Conservation (phyloP, 2,329 filamentous ascomycete genomes). For the Ramichloridium luteum region DNA sequence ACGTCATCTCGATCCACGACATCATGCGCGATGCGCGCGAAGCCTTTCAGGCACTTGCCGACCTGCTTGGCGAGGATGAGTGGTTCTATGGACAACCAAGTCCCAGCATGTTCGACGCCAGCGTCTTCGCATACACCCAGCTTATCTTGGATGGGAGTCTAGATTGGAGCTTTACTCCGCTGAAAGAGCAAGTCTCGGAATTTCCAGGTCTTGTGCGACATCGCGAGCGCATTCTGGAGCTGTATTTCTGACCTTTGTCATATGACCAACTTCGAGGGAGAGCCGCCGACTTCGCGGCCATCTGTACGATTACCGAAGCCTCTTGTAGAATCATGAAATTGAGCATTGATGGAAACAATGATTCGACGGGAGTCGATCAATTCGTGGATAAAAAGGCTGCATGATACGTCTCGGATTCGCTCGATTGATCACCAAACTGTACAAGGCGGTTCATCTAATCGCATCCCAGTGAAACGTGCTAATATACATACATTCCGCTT, state of each 20-base stretch:
- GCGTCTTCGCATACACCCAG: conserved; percentile 81
- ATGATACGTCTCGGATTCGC: too few species aligned
- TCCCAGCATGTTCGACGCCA: conserved; percentile 74
- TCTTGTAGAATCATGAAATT: too few species aligned
- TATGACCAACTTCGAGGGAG: too few species aligned
- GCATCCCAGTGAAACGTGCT: too few species aligned
- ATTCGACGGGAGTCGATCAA: too few species aligned
- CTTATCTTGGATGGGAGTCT: conserved; percentile 56
- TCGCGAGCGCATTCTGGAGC: conserved; percentile 43
- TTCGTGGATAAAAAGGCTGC: too few species aligned
- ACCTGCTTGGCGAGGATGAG: conserved; percentile 42
- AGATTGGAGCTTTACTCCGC: conserved; percentile 50
- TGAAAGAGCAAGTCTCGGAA: conserved; percentile 45
- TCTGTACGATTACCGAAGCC: too few species aligned
- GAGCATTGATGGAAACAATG: too few species aligned
- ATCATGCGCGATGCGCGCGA: conserved; percentile 49
- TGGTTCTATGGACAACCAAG: conserved; percentile 48
- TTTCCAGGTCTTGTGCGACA: conserved; percentile 55
- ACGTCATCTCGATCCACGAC: conserved; percentile 31
- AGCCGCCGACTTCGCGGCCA: too few species aligned
- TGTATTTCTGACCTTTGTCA: conserved; percentile 41
- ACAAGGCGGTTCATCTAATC: too few species aligned
- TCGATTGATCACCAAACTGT: too few species aligned
- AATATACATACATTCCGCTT: too few species aligned
- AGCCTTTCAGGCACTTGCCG: conserved; percentile 51